Conservation (phyloP, 2,329 filamentous ascomycete genomes). For the Talaromyces sp. region DNA sequence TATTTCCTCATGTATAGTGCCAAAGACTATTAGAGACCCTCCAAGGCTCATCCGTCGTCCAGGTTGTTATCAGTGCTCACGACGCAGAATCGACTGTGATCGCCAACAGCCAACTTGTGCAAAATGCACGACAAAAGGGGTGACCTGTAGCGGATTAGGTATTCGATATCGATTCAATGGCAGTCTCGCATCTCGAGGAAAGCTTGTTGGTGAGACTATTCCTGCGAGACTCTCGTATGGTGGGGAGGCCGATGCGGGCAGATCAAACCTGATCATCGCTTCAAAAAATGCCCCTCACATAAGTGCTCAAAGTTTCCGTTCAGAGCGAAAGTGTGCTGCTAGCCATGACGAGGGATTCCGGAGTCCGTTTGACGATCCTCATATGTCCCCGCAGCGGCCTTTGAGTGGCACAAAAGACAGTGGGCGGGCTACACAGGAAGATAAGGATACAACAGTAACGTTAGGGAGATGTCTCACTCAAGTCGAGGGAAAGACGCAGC, state of each 20-base stretch:
- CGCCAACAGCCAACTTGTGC: neutral
- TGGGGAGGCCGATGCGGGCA: neutral
- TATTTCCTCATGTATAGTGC: neutral
- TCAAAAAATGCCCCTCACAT: neutral
- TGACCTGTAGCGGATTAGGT: neutral
- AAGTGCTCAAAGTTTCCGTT: too few relatives aligned
- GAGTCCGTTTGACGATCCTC: too few relatives aligned
- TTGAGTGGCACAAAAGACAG: too few relatives aligned
- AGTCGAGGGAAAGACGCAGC: neutral
- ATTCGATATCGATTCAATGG: neutral
- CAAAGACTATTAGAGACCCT: neutral
- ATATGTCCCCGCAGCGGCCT: too few relatives aligned
- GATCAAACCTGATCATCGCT: neutral
- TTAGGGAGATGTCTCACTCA: neutral
- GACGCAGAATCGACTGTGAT: slow-evolving; percentile 5
- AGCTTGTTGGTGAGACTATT: neutral
- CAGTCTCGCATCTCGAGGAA: neutral
- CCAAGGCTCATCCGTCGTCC: neutral
- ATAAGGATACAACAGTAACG: neutral
- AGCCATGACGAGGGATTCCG: neutral
- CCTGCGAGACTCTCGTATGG: neutral
- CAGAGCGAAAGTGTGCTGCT: neutral
- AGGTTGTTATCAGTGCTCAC: slow-evolving; percentile 8
- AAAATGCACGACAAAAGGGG: neutral
- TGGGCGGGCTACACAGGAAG: neutral